Percentiles rank a stretch among this genome's conserved stretches.
Evolutionary conservation across 371 early-diverging fungal species (phyloP).

Genomic region (Pancytospora philotis): DNA sequence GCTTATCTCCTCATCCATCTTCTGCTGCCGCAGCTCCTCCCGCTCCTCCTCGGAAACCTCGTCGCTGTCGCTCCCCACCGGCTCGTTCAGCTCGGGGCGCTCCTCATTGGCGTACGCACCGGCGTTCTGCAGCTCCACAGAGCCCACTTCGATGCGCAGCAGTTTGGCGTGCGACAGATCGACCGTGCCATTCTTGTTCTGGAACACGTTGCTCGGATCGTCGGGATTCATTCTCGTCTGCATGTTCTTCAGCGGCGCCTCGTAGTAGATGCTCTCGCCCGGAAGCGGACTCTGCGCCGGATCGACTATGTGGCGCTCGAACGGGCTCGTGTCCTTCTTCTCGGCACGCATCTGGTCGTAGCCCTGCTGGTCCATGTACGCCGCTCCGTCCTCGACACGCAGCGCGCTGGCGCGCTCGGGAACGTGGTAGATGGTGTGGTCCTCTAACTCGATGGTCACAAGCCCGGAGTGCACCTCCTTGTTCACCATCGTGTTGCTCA

Average conservation of each 20-base stretch:
- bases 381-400: slow-evolving; percentile 40
- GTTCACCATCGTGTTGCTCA: slow-evolving; percentile 54
- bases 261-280: too few relatives aligned
- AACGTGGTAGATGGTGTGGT: slow-evolving; percentile 52
- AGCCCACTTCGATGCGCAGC: slow-evolving; percentile 38
- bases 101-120: slow-evolving; percentile 27
- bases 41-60: slow-evolving; percentile 12
- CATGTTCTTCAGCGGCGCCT: slow-evolving; percentile 25
- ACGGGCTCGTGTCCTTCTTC: slow-evolving; percentile 30
- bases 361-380: slow-evolving; percentile 32
- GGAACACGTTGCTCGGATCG: too few relatives aligned
- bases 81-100: slow-evolving; percentile 33
- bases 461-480: slow-evolving; percentile 40
- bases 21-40: slow-evolving; percentile 10
- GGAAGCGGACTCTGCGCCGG: too few relatives aligned
- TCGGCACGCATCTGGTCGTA: slow-evolving; percentile 48
- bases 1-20: slow-evolving; percentile 30
- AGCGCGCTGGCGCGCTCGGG: slow-evolving; percentile 50
- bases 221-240: too few relatives aligned
- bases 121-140: slow-evolving; percentile 31
- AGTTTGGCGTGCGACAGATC: slow-evolving; percentile 24
- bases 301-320: too few relatives aligned
- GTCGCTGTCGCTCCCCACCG: slow-evolving; percentile 9
- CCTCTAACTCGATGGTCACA: slow-evolving; percentile 44
- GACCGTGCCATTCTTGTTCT: too few relatives aligned